Conservation (phyloP, 1,284 basidiomycete genomes). For the Moniliophthora roreri region DNA sequence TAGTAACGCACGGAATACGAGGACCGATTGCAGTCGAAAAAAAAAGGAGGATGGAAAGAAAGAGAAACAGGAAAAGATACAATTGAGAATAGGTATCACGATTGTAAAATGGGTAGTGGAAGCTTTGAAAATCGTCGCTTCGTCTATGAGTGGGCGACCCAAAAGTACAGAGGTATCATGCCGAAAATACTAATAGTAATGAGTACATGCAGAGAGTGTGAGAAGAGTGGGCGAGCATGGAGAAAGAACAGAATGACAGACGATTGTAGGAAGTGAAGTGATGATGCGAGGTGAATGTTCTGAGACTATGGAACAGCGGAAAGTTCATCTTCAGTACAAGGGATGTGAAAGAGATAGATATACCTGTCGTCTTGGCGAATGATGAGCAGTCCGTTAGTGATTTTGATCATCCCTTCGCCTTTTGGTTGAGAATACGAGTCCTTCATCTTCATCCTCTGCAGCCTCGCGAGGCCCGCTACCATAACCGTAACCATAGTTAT, state of each 20-base stretch:
- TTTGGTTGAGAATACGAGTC: background rate
- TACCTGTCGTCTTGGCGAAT: too few species aligned
- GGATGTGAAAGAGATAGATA: too few species aligned
- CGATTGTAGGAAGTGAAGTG: too few species aligned
- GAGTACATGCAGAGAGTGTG: background rate
- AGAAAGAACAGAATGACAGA: background rate
- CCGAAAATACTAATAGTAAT: background rate
- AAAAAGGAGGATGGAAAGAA: background rate
- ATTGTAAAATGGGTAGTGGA: background rate
- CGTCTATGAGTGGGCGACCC: background rate
- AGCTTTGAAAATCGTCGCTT: background rate
- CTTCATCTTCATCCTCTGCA: background rate
- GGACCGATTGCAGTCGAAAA: background rate
- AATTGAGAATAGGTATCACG: background rate
- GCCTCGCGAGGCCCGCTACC: background rate
- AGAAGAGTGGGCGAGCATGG: background rate
- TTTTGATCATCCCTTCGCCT: background rate
- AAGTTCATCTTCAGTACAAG: too few species aligned
- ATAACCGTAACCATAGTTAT: background rate
- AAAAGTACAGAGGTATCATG: constrained; percentile 3
- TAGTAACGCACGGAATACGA: background rate
- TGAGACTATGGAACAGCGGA: too few species aligned
- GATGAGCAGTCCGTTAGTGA: background rate
- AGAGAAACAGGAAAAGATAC: background rate
- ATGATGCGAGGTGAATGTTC: too few species aligned